Evolutionary conservation across 768 basidiomycete genomes (phyloP).

Genomic region (Pleurotus citrinopileatus): DNA sequence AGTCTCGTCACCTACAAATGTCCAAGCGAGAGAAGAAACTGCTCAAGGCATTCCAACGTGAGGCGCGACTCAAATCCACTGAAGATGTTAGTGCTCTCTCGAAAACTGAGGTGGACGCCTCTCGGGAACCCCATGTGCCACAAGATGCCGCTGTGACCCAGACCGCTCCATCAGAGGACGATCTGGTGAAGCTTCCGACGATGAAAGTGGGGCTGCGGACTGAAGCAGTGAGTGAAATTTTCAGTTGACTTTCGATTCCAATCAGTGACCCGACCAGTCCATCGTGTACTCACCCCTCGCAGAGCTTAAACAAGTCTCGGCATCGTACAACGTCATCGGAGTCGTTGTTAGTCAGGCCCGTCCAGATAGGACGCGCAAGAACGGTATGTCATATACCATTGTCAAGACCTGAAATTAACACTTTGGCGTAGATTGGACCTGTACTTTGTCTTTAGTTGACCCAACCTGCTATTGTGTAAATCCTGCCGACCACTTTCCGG

Average conservation of each 20-base stretch:
- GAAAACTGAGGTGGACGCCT: background rate
- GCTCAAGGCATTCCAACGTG: background rate
- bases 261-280: background rate
- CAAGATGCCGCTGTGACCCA: no score
- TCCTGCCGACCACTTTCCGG: constrained; percentile 19
- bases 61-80: background rate
- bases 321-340: constrained; percentile 12
- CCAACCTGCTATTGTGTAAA: constrained; percentile 36
- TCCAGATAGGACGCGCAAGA: constrained; percentile 15
- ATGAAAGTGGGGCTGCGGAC: background rate
- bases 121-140: background rate
- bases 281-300: background rate
- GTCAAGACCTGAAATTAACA: background rate
- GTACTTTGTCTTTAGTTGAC: constrained; percentile 48
- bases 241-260: background rate
- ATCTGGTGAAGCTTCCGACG: background rate
- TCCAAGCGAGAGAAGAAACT: constrained; percentile 3
- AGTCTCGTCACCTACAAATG: background rate
- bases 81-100: background rate
- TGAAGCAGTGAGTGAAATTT: background rate
- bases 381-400: constrained; percentile 16
- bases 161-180: background rate
- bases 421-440: constrained; percentile 38
- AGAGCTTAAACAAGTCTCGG: background rate
- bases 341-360: background rate